A percentile compares a stretch with the other conserved stretches of the same genome.
Conservation (phyloP, 2,329 filamentous ascomycete genomes). For the Aspergillus aculeatus region DNA sequence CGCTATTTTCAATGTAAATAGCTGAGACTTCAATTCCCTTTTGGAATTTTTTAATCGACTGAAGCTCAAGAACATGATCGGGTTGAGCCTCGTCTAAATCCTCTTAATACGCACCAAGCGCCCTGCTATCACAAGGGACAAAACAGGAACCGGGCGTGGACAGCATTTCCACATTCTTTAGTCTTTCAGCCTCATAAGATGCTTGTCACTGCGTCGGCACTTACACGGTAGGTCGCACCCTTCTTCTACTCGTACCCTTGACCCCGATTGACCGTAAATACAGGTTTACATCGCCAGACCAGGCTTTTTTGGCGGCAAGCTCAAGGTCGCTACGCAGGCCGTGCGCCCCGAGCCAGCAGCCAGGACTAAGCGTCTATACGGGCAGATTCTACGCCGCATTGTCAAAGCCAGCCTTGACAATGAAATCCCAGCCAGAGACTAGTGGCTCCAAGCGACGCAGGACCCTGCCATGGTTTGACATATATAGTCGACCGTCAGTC, state of each 20-base stretch:
- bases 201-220: background rate
- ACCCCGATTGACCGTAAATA: background rate
- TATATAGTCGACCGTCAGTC: background rate
- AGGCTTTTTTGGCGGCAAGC: background rate
- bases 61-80: background rate
- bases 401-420: background rate
- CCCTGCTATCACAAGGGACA: background rate
- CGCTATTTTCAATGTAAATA: background rate
- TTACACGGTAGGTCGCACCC: background rate
- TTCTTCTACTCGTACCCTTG: background rate
- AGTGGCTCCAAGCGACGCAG: background rate
- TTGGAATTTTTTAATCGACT: background rate
- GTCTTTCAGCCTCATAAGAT: background rate
- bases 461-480: background rate
- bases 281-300: background rate
- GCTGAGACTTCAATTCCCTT: background rate
- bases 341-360: background rate
- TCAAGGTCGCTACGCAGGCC: slow-evolving; percentile 2
- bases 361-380: background rate
- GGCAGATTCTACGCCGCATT: background rate
- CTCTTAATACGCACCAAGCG: background rate
- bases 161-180: background rate
- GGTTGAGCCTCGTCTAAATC: background rate
- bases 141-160: background rate
- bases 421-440: background rate